Evolutionary conservation across 352 stramenopile genomes (phyloP).

Genomic region (Globisporangium echinulatum): DNA sequence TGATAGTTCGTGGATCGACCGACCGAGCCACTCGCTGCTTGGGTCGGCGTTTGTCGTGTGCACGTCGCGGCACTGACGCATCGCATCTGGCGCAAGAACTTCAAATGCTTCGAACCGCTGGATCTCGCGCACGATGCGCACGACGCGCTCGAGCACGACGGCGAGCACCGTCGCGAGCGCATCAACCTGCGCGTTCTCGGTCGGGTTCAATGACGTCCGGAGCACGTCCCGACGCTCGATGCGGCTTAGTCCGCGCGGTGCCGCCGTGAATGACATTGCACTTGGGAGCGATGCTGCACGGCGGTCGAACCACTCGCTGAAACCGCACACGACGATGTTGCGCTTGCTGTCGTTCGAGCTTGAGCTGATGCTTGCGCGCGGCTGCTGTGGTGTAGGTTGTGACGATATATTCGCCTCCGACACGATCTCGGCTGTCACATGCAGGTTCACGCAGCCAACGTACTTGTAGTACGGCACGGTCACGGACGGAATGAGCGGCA

Average conservation of each 20-base stretch:
- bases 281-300: conserved; percentile 12
- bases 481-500: conserved; percentile 34
- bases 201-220: conserved; percentile 42
- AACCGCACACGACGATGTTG: conserved; percentile 9
- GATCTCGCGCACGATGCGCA: conserved; percentile 48
- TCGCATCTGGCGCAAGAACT: conserved; percentile 32
- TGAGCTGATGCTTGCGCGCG: background rate
- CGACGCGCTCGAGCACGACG: conserved; percentile 46
- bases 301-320: conserved; percentile 31
- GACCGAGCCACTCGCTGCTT: conserved; percentile 45
- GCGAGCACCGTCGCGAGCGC: conserved; percentile 44
- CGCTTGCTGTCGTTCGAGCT: background rate
- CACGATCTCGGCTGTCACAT: conserved; percentile 14
- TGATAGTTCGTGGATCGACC: conserved; percentile 46
- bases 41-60: conserved; percentile 42
- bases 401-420: too few relatives aligned
- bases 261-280: conserved; percentile 3
- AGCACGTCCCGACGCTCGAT: conserved; percentile 42
- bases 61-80: conserved; percentile 38
- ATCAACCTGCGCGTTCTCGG: conserved; percentile 57
- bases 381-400: background rate
- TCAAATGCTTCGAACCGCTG: conserved; percentile 59
- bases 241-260: conserved; percentile 20
- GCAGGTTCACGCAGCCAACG: conserved; percentile 34
- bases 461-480: conserved; percentile 45